Percentiles rank a stretch among this genome's conserved stretches.
phyloP scores from a whole-genome alignment of 2,329 filamentous ascomycete species.

The Sphaerostilbella broomeana region DNA sequence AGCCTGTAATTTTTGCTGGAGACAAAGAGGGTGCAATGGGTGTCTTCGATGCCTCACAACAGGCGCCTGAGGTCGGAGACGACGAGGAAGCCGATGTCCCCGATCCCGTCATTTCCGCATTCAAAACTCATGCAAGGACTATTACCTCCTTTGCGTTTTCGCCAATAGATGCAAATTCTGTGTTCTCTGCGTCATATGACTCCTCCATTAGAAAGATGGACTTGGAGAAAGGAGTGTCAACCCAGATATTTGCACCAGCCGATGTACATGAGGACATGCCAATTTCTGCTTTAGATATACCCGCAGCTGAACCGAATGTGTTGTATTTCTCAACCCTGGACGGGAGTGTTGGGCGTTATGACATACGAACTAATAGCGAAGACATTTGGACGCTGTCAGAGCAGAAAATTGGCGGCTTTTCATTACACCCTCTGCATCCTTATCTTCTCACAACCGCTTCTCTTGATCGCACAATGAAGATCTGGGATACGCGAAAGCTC shows the following conservation, averaged over 20 bases:
- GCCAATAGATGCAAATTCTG: slow-evolving; percentile 61
- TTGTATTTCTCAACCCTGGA: slow-evolving; percentile 84
- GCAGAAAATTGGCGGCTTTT: slow-evolving; percentile 95
- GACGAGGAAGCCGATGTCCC: slow-evolving; percentile 61
- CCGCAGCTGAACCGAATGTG: slow-evolving; percentile 59
- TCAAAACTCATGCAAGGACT: slow-evolving; percentile 84
- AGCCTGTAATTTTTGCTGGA: slow-evolving; percentile 84
- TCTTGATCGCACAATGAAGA: slow-evolving; percentile 77
- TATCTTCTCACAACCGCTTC: slow-evolving; percentile 86
- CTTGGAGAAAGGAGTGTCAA: slow-evolving; percentile 68
- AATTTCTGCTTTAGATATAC: slow-evolving; percentile 78
- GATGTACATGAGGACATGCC: slow-evolving; percentile 66
- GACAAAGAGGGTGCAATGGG: slow-evolving; percentile 91
- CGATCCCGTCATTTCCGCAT: slow-evolving; percentile 75
- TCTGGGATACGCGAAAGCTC: slow-evolving; percentile 88
- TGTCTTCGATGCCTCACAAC: slow-evolving; percentile 81
- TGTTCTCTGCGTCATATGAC: slow-evolving; percentile 88
- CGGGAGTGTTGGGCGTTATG: slow-evolving; percentile 74
- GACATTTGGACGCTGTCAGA: slow-evolving; percentile 73
- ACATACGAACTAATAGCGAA: slow-evolving; percentile 57
- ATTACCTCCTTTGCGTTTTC: slow-evolving; percentile 81
- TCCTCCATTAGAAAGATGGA: slow-evolving; percentile 85
- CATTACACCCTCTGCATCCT: slow-evolving; percentile 69
- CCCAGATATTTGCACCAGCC: slow-evolving; percentile 72
- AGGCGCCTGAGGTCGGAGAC: slow-evolving; percentile 50